Base-by-base conservation (phyloP, 2,329 filamentous ascomycete genomes). In the Talaromyces funiculosus region DNA sequence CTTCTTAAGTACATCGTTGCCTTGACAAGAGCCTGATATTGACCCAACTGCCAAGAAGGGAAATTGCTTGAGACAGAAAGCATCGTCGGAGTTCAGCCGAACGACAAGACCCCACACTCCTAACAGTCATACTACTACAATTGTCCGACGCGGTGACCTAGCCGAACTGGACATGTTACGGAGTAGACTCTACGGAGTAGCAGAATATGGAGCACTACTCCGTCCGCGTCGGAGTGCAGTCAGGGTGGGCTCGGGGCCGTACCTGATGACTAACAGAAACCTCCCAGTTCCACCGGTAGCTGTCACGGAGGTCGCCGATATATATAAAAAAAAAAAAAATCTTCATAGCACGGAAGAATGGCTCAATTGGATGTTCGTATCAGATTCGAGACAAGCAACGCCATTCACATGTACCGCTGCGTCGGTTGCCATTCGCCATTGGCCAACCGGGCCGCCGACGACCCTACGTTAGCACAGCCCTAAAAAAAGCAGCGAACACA, bases 141-240 rank as follows among this genome's bases (percentile, higher is more conserved):
- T 29, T 26, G 22, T 47, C 43, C 7, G 10, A 47, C 12, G 45
- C 26, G 45, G 45, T 49, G 16, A 20, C 20, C 18, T 43, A 12
- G 10, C 40, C 40, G 24, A 43, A 43, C n/a, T n/a, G n/a, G n/a
- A n/a, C n/a, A n/a, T n/a, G n/a, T n/a, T n/a, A n/a, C n/a, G 4
- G 18, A 18, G 40, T 10, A 43, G 24, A 18, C 18, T 20, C 16
- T 26, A 18, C 4, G 14, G 14, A n/a, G 24, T n/a, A 29, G 14
- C 7, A 29, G 43, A 47, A n/a, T 29, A 26, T 47, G 43, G 43
- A 45, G 42, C 20, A 40, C 37, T 24, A 47, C 14, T 47, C 43
- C 43, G 43, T 22, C 6, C 35, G 9, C 29, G 47, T 57, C 58
- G 37, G 49, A 20, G 31, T 58, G 45, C 54, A 59, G 55, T 61